These are phyloP conservation scores for Oryza nivara DNA, from an alignment of 176 grass and related monocot species.

Conservation along the genomic window DNA sequence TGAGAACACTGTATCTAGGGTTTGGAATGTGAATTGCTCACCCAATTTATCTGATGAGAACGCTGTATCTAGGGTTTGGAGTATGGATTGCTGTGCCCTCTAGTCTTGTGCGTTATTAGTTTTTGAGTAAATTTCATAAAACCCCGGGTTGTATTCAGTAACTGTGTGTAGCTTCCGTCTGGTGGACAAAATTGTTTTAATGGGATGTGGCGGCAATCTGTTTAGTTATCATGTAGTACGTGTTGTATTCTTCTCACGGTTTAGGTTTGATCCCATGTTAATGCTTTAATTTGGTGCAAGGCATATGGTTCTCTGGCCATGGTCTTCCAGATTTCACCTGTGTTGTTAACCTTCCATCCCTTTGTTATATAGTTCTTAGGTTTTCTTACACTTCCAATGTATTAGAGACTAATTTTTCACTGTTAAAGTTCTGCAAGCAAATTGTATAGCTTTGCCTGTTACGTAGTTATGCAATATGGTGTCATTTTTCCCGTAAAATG, in stretches of 20 bases:
- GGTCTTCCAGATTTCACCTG: background rate
- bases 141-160: background rate
- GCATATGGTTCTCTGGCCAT: background rate
- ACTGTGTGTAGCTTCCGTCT: background rate
- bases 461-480: no score
- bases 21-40: background rate
- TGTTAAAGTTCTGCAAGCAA: no score
- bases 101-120: background rate
- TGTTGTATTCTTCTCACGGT: background rate
- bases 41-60: background rate
- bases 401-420: no score
- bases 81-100: background rate
- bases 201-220: background rate
- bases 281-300: background rate
- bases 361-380: background rate
- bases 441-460: background rate
- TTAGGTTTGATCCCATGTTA: background rate
- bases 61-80: background rate
- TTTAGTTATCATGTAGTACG: background rate
- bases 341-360: background rate
- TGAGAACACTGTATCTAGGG: background rate
- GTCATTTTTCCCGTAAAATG: no score
- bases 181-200: background rate
- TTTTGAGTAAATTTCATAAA: no score
- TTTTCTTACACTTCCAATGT: background rate